These are phyloP conservation scores for Lipomyces lipofer DNA, from an alignment of 805 yeast genomes.

Conservation along the genomic window DNA sequence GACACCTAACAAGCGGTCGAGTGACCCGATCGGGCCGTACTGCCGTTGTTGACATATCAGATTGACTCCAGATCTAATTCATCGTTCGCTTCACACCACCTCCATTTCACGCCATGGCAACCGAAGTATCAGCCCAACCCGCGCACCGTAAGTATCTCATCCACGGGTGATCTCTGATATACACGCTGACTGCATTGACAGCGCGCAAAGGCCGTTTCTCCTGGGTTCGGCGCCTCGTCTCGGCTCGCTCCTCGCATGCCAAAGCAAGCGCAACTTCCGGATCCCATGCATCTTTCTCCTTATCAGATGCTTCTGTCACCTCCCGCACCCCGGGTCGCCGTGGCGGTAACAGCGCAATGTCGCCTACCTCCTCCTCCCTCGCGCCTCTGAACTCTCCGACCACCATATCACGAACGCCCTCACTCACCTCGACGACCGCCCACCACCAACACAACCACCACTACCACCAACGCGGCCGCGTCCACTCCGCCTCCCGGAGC, in stretches of 20 bases:
- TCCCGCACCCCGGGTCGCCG: not conserved
- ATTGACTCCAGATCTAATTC: too few species aligned
- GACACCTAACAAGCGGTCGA: too few species aligned
- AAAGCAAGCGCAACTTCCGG: not conserved
- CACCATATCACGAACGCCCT: not conserved
- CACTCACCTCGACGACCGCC: not conserved
- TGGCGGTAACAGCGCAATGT: constrained; percentile 5
- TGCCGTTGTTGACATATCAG: too few species aligned
- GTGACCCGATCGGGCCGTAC: too few species aligned
- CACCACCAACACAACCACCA: not conserved
- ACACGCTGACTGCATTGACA: not conserved
- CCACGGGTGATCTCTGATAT: too few species aligned
- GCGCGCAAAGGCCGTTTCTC: constrained; percentile 27
- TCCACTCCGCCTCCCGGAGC: not conserved
- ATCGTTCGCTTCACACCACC: too few species aligned
- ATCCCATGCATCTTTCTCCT: not conserved
- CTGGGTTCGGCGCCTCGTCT: constrained; percentile 28
- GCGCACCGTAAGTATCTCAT: too few species aligned
- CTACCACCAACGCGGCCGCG: not conserved
- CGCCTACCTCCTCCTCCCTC: constrained; percentile 22
- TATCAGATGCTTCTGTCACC: too few species aligned
- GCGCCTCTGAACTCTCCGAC: constrained; percentile 19
- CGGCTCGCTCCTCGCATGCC: constrained; percentile 8
- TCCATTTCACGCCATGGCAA: too few species aligned
- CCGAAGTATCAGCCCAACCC: too few species aligned